phyloP scores from a whole-genome alignment of 2,329 filamentous ascomycete species.

The Fusarium sp. region DNA sequence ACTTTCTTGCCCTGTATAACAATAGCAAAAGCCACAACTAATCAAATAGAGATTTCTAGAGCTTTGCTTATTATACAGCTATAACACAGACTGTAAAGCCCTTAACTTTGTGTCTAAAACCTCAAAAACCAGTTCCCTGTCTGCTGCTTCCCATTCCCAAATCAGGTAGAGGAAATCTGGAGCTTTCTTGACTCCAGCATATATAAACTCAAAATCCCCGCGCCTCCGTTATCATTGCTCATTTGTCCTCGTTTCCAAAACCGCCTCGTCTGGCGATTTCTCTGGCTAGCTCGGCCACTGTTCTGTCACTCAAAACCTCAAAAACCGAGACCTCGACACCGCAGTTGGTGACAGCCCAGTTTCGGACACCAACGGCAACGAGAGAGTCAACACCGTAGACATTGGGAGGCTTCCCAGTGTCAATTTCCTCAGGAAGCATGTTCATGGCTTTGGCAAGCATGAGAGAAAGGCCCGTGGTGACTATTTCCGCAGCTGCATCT shows the following conservation, averaged over 20 bases:
- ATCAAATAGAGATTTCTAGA: background rate
- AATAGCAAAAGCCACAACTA: background rate
- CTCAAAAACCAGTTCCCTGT: background rate
- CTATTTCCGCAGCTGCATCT: constrained; percentile 46
- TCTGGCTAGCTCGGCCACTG: constrained; percentile 51
- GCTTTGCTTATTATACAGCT: background rate
- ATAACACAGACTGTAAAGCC: background rate
- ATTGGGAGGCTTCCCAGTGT: constrained; percentile 51
- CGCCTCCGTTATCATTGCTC: background rate
- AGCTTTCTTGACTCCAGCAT: background rate
- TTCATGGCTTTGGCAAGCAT: constrained; percentile 58
- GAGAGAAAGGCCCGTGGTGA: constrained; percentile 49
- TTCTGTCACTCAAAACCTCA: constrained; percentile 56
- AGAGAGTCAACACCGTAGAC: constrained; percentile 64
- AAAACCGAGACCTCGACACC: constrained; percentile 58
- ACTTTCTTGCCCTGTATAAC: background rate
- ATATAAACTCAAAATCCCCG: background rate
- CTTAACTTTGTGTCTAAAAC: background rate
- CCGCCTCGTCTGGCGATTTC: constrained; percentile 48
- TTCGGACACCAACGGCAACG: constrained; percentile 62
- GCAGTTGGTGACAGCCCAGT: constrained; percentile 58
- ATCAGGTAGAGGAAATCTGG: background rate
- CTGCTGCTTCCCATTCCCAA: background rate
- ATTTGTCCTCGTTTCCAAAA: constrained; percentile 36
- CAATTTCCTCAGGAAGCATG: constrained; percentile 56